Evolutionary conservation across 495 filamentous ascomycete species (phyloP), one percentile per base, ranked within the genome.

Genomic region (Wilcoxina mikolae): DNA sequence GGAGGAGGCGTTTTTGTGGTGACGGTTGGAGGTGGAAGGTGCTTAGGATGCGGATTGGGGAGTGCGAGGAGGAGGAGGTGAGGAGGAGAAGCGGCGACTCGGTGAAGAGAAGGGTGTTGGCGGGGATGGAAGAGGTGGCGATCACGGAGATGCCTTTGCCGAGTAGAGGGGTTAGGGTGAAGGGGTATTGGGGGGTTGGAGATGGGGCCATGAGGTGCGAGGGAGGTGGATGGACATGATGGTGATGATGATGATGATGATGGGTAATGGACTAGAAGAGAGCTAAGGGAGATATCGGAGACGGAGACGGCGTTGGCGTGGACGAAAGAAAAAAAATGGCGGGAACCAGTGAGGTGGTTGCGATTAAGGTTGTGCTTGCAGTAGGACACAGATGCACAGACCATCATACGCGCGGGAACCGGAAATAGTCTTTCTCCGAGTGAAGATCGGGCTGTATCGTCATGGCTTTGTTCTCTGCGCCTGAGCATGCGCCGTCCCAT

Each of bases 131-230:
- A 10, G 41, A 25, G 15, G 55, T 52, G 23, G 62, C 60, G 26
- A 65, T 54, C 24, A 60, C 46, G 3, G 54, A 54, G 1, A 65
- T 50, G 35, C 62, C 62, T 28, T 64, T 64, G 11, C 56, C 18
- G 9, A 57, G 60, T 31, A 65, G 27, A 4, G 49, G 22, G 33
- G 41, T 49, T 46, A 65, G 27, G 24, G 41, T 43, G 28, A 65
- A 65, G 44, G 45, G 55, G 3, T 53, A 48, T 3, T 27, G 18
- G 41, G 41, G 41, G 42, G 12, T 5, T 5, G 42, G 18, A 17
- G 42, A 9, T 9, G 42, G 42, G 42, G 9, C 7, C 9, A 23
- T 45, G 42, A 5, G 42, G 7, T n/a, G 5, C 12, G 5, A 20
- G 5, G 20, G 42, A 45, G 42, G 20, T 45, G 42, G 42, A 17